Base-by-base conservation (phyloP, 2,329 filamentous ascomycete species). In the Trichophyton verrucosum region DNA sequence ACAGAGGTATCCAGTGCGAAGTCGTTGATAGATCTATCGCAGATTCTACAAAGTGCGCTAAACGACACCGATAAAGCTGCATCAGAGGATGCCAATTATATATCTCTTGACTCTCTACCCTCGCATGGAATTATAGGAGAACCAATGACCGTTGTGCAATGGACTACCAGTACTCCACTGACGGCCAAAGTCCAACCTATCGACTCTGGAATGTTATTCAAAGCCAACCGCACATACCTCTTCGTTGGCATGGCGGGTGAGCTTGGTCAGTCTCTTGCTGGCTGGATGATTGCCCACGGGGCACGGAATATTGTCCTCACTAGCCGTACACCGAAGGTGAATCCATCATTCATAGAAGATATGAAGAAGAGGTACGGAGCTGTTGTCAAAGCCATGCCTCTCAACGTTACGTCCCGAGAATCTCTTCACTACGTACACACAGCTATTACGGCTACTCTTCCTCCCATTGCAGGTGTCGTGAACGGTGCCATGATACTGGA, bases 401-500 rank as follows among this genome's bases (percentile, higher is more conserved):
- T 47, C 44, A 17, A 47, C 20, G 22, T 47, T 7, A 47, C 44
- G 9, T 47, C 44, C 4, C 44, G 20, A 11, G 44, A 47, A 24
- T 47, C 44, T 17, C 44, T 47, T 47, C 44, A 47, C 11, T 24
- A 22, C n/a, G 36, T 22, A 33, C 36, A 60, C 58, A 42, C 61
- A 38, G 24, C 13, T 30, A 61, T 61, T 24, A 33, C 24, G 15
- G 38, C 15, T 13, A 56, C 33, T 3, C 30, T 72, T 57, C 74
- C 74, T 2, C 68, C 65, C 1, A 65, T 71, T 24, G 67, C 56
- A 0, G 70, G 70, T 38, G 66, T 71, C 2, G 61, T 58, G 3
- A 67, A 71, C 17, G 70, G 61, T 22, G 74, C 74, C 1, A 72
- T 75, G 69, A 71, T 76, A 9, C 65, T 77, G 1, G 60, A 65